Conservation (phyloP, 345 rosid genomes). For the Bruguiera sexangula region DNA sequence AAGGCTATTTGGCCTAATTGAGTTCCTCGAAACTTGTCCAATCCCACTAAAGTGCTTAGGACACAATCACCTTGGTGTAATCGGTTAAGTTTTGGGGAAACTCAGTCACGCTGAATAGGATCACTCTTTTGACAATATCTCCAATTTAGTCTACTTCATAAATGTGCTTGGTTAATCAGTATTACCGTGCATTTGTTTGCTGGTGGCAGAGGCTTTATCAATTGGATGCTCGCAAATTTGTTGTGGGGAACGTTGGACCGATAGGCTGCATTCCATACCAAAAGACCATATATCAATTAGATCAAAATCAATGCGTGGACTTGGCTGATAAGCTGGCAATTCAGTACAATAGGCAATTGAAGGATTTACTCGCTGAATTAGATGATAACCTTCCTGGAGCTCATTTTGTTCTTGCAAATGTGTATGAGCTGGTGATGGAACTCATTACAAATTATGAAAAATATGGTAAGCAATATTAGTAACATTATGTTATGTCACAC, state of each 20-base stretch:
- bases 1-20: no score
- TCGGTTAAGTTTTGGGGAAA: no score
- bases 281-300: slow-evolving; percentile 60
- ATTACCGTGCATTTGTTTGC: not conserved
- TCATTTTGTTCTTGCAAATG: slow-evolving; percentile 70
- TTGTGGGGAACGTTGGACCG: slow-evolving; percentile 86
- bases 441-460: slow-evolving; percentile 70
- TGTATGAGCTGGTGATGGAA: slow-evolving; percentile 79
- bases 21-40: no score
- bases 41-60: no score
- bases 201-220: slow-evolving; percentile 67
- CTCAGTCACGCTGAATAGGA: no score
- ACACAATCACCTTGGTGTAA: no score
- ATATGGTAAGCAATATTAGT: slow-evolving; percentile 44
- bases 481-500: no score
- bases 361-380: slow-evolving; percentile 53
- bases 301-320: slow-evolving; percentile 63
- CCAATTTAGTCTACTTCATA: no score
- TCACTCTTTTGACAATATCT: no score
- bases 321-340: slow-evolving; percentile 65
- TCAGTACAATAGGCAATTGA: slow-evolving; percentile 63
- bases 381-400: slow-evolving; percentile 63
- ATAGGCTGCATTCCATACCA: slow-evolving; percentile 96
- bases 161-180: no score
- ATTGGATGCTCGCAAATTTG: slow-evolving; percentile 79